A percentile compares a stretch with the other conserved stretches of the same genome.
These are phyloP conservation scores for Glonium stellatum DNA, from an alignment of 495 filamentous ascomycete species.

Conservation along the genomic window DNA sequence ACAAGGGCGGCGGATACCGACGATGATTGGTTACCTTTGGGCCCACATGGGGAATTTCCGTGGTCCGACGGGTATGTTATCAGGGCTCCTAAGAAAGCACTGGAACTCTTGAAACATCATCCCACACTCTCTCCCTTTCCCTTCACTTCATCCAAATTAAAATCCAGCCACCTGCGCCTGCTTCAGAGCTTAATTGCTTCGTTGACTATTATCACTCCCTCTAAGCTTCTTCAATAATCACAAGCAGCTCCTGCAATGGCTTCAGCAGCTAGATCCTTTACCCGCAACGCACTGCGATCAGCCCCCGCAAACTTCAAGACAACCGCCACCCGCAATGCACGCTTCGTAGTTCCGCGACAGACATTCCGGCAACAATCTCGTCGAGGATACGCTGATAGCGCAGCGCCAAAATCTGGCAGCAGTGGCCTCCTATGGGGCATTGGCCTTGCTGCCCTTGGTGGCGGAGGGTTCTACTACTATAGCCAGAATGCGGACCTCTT, in stretches of 20 bases:
- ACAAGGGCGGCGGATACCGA: neutral
- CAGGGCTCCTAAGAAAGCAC: neutral
- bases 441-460: slow-evolving; percentile 4
- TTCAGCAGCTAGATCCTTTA: slow-evolving; percentile 2
- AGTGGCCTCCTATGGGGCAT: neutral
- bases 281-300: slow-evolving; percentile 6
- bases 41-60: neutral
- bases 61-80: slow-evolving; percentile 1
- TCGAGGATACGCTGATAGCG: slow-evolving; percentile 6
- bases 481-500: slow-evolving; percentile 45
- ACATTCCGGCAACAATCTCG: slow-evolving; percentile 1
- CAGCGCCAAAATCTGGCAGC: slow-evolving; percentile 4
- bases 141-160: neutral
- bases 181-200: neutral
- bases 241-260: slow-evolving; percentile 3
- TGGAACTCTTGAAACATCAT: neutral
- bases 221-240: neutral
- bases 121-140: neutral
- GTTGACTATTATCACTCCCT: neutral
- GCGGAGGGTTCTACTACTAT: slow-evolving; percentile 60
- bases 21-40: neutral
- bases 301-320: slow-evolving; percentile 2
- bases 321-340: neutral
- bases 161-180: neutral
- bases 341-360: slow-evolving; percentile 4